Evolutionary conservation across 2,329 filamentous ascomycete species (phyloP), one percentile per base, ranked within the genome.

Genomic region (Phialophora expanda): DNA sequence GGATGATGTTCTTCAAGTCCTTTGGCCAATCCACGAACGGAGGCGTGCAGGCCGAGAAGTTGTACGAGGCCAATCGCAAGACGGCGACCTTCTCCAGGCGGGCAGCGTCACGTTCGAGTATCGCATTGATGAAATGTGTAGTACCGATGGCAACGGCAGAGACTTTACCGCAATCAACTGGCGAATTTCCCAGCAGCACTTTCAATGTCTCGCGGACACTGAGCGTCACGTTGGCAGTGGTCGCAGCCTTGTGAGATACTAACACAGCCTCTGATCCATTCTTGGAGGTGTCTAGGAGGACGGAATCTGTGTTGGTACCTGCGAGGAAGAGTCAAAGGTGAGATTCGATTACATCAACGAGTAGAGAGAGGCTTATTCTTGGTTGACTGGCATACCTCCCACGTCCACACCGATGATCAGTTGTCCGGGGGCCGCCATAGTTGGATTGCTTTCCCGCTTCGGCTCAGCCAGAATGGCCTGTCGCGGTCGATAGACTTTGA

Each of bases 1-100:
- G 75, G 62, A 85, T 77, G 30, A 85, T 77, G 1, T 74, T 73
- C 11, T 77, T 75, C n/a, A 86, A 71, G 2, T 76, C 76, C 0
- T 75, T 68, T 4, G 83, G 84, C 71, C 82, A 85, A 62, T 84
- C 82, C 4, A 80, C 75, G 60, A 83, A 84, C 2, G 83, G 82
- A 12, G 83, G 83, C 5, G 62, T 67, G 22, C 62, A 30, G 41
- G 22, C 51, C 20, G 65, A 67, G 32, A 67, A 67, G 32, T 67
- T 57, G 34, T 62, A 77, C 2, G 79, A 78, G 48, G 79, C 82
- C 20, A 85, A 75, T 14, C 85, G 80, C 51, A 86, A 72, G 17
- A 86, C 80, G 11, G 83, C 84, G 6, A 87, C 84, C 57, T 78
- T 78, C 11, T 80, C 81, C 5, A 86, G 75, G 14, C 83, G 79